Percentiles rank a stretch among this genome's conserved stretches.
These are phyloP conservation scores for Sporothrix schenckii DNA, from an alignment of 2,329 filamentous ascomycete genomes.

Conservation along the genomic window DNA sequence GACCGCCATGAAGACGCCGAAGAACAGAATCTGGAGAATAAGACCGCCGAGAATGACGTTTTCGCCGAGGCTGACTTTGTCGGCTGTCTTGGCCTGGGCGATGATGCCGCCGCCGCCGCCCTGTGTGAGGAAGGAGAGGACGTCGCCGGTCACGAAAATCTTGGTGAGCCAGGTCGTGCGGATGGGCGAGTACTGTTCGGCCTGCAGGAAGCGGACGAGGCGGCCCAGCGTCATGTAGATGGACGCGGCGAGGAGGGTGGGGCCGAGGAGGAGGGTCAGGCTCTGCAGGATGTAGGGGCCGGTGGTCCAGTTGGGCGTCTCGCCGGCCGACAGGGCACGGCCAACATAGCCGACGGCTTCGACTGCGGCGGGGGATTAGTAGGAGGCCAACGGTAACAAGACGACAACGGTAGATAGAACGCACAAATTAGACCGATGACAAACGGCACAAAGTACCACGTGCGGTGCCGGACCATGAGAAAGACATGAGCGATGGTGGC, in stretches of 20 bases:
- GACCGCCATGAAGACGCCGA: conserved; percentile 47
- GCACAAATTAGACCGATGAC: conserved; percentile 34
- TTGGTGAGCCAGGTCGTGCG: conserved; percentile 50
- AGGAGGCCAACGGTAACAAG: background rate
- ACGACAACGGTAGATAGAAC: background rate
- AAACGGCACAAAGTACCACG: conserved; percentile 34
- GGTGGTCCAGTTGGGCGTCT: conserved; percentile 39
- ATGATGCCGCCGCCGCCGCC: conserved; percentile 47
- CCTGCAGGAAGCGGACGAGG: conserved; percentile 48
- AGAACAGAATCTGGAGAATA: conserved; percentile 53
- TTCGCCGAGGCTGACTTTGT: conserved; percentile 45
- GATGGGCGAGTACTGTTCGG: conserved; percentile 38
- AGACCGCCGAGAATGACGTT: conserved; percentile 52
- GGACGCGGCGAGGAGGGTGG: conserved; percentile 53
- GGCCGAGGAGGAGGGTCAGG: conserved; percentile 51
- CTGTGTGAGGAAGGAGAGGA: conserved; percentile 51
- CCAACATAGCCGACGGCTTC: conserved; percentile 30
- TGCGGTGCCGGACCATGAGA: conserved; percentile 25
- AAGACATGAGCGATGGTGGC: conserved; percentile 25
- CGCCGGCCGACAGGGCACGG: conserved; percentile 35
- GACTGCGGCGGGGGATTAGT: background rate
- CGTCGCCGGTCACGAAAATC: conserved; percentile 52
- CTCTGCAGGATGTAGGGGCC: conserved; percentile 49
- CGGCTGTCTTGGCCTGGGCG: conserved; percentile 35
- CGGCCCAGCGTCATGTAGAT: conserved; percentile 57